Evolutionary conservation across 495 filamentous ascomycete genomes (phyloP).

Genomic region (Penicillium cinerascens): DNA sequence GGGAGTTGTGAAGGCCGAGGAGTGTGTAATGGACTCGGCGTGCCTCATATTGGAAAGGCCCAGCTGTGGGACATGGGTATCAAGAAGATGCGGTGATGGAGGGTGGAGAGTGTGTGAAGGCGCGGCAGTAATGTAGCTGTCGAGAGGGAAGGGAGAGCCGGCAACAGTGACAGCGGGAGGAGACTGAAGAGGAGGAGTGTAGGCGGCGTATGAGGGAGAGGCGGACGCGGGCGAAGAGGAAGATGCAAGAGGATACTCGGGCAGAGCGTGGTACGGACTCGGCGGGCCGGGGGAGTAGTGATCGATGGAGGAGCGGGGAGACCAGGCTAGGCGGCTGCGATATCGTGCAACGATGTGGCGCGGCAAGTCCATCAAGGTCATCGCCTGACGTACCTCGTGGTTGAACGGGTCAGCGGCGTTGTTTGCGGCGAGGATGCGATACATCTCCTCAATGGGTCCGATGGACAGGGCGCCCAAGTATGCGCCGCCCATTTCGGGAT

Average conservation of each 20-base stretch:
- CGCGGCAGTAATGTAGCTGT: conserved; percentile 33
- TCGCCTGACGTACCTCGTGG: conserved; percentile 31
- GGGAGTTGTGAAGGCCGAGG: conserved; percentile 32
- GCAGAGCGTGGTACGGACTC: conserved; percentile 36
- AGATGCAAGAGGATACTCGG: conserved; percentile 34
- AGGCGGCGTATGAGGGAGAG: conserved; percentile 38
- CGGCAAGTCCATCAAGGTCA: conserved; percentile 40
- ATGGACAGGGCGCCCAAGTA: conserved; percentile 78
- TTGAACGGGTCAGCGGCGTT: conserved; percentile 36
- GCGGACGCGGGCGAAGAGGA: conserved; percentile 40
- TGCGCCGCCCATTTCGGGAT: conserved; percentile 83
- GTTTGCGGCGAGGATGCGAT: conserved; percentile 46
- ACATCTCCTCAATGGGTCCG: conserved; percentile 74
- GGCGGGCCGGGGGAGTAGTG: conserved; percentile 36
- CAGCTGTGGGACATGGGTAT: conserved; percentile 25
- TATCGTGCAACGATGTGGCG: conserved; percentile 35
- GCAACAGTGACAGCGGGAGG: conserved; percentile 38
- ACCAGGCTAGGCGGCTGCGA: conserved; percentile 36
- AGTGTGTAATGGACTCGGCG: conserved; percentile 25
- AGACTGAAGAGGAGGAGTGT: conserved; percentile 42
- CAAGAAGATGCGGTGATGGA: conserved; percentile 36
- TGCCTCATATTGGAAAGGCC: conserved; percentile 32
- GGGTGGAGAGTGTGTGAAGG: conserved; percentile 34
- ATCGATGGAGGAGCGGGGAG: conserved; percentile 38
- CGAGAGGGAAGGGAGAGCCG: conserved; percentile 35